These are phyloP conservation scores for Parastagonospora nodorum DNA, from an alignment of 2,329 filamentous ascomycete species.

Conservation along the genomic window DNA sequence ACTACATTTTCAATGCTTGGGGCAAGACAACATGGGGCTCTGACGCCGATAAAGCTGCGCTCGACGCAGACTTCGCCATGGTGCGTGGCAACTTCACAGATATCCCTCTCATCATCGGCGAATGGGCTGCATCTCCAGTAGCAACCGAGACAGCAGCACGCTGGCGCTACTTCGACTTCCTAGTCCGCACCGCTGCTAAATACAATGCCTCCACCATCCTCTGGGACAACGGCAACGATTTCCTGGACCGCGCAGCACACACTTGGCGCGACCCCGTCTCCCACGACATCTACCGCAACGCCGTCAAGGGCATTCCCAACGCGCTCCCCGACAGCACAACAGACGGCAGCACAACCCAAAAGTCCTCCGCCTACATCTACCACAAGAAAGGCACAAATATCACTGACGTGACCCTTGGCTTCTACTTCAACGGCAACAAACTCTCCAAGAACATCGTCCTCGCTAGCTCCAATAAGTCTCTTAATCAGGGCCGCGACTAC, in stretches of 20 bases:
- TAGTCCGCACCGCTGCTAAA: slow-evolving; percentile 55
- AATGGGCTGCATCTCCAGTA: slow-evolving; percentile 59
- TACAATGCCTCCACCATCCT: slow-evolving; percentile 59
- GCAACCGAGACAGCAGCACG: slow-evolving; percentile 61
- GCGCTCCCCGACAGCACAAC: slow-evolving; percentile 59
- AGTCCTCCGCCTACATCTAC: slow-evolving; percentile 61
- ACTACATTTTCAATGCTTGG: slow-evolving; percentile 54
- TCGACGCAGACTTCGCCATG: slow-evolving; percentile 57
- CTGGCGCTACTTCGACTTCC: slow-evolving; percentile 63
- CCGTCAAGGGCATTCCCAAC: slow-evolving; percentile 53
- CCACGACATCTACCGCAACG: slow-evolving; percentile 55
- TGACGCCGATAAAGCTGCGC: slow-evolving; percentile 56
- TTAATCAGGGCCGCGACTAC: slow-evolving; percentile 54
- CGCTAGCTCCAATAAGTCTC: slow-evolving; percentile 41
- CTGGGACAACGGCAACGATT: slow-evolving; percentile 66
- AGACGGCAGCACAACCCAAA: slow-evolving; percentile 54
- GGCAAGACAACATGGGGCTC: slow-evolving; percentile 66
- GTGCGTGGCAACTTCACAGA: slow-evolving; percentile 61
- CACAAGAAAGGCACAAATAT: slow-evolving; percentile 56
- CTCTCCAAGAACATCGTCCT: slow-evolving; percentile 45
- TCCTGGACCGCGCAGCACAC: slow-evolving; percentile 56
- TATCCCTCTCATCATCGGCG: slow-evolving; percentile 62
- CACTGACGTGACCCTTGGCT: slow-evolving; percentile 52
- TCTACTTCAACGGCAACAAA: slow-evolving; percentile 61
- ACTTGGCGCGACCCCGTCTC: slow-evolving; percentile 58